Percentiles rank a stretch among this genome's conserved stretches.
Conservation (phyloP, 805 yeast species). For the Priceomyces medius region DNA sequence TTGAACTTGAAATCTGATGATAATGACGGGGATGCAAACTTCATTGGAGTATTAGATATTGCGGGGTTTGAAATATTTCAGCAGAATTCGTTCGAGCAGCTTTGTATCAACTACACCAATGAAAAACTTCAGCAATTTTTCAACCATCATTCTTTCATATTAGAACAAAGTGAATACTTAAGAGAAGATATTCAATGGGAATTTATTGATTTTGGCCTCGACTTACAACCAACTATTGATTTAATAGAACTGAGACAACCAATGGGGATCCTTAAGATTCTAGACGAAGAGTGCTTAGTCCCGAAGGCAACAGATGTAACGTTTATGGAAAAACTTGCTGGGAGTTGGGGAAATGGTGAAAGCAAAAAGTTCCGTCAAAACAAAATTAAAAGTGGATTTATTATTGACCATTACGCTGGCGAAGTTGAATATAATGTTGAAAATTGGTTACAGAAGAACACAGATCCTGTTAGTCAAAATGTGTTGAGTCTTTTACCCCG, state of each 20-base stretch:
- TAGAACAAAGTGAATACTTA: slow-evolving; percentile 60
- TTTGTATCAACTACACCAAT: slow-evolving; percentile 60
- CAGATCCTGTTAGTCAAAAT: slow-evolving; percentile 85
- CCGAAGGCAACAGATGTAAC: slow-evolving; percentile 85
- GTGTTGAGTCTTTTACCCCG: slow-evolving; percentile 57
- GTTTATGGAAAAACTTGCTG: slow-evolving; percentile 74
- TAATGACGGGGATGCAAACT: slow-evolving; percentile 28
- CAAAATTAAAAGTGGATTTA: slow-evolving; percentile 72
- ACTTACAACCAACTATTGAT: slow-evolving; percentile 91
- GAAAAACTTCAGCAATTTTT: slow-evolving; percentile 61
- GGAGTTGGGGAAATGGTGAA: slow-evolving; percentile 55
- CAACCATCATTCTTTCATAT: slow-evolving; percentile 60
- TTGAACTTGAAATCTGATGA: slow-evolving; percentile 47
- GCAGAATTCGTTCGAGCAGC: slow-evolving; percentile 57
- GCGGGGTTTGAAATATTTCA: slow-evolving; percentile 64
- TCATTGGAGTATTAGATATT: slow-evolving; percentile 58
- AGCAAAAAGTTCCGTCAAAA: slow-evolving; percentile 64
- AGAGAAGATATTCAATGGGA: slow-evolving; percentile 62
- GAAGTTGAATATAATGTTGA: slow-evolving; percentile 90
- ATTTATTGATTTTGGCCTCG: slow-evolving; percentile 91
- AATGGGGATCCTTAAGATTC: slow-evolving; percentile 78
- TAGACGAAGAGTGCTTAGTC: slow-evolving; percentile 94
- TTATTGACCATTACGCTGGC: slow-evolving; percentile 92
- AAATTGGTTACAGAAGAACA: slow-evolving; percentile 92
- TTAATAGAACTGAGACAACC: slow-evolving; percentile 75